Evolutionary conservation across 495 filamentous ascomycete genomes (phyloP), one percentile per base, ranked within the genome.

Genomic region (Talaromyces thailandensis): DNA sequence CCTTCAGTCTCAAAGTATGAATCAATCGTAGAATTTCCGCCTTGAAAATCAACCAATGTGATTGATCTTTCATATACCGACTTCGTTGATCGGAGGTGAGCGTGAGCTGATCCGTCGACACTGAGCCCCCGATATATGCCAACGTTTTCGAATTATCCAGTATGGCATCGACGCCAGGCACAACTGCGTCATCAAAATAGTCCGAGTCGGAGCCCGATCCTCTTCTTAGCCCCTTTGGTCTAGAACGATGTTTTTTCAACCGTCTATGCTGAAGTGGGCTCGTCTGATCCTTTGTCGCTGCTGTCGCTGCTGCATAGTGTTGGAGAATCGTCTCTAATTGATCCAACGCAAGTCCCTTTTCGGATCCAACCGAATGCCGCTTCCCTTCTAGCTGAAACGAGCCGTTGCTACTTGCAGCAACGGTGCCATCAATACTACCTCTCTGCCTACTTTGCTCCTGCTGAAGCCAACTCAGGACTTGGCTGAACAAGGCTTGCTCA

Each of bases 101-200:
- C 4, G 55, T 28, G 24, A 61, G 59, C 26, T 83, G 79, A 6
- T 77, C 76, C 12, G 72, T 78, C 6, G 81, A 79, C 43, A 28
- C 23, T 55, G 73, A 74, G 11, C 88, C 88, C 18, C 84, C 85
- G 18, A 76, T 80, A 69, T 93, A 96, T 26, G 86, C 82, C 62
- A 95, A 71, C 0, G 91, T 93, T 71, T 91, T 93, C 6, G 91
- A 88, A 68, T 97, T 97, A 70, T 97, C 91, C 31, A 97, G 82
- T 4, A 84, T 70, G 14, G 81, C 89, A 67, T 97, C 91, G 62
- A 91, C 93, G 64, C 78, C 82, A 6, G 91, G 91, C 2, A 93
- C 88, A 24, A 84, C 77, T 52, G 94, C 90, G 14, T 80, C 78
- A 59, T 93, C 90, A 14, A 82, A 79, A 65, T 84, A 87, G 57